phyloP scores from a whole-genome alignment of 2,329 filamentous ascomycete genomes.

The Fusarium nematophilum region DNA sequence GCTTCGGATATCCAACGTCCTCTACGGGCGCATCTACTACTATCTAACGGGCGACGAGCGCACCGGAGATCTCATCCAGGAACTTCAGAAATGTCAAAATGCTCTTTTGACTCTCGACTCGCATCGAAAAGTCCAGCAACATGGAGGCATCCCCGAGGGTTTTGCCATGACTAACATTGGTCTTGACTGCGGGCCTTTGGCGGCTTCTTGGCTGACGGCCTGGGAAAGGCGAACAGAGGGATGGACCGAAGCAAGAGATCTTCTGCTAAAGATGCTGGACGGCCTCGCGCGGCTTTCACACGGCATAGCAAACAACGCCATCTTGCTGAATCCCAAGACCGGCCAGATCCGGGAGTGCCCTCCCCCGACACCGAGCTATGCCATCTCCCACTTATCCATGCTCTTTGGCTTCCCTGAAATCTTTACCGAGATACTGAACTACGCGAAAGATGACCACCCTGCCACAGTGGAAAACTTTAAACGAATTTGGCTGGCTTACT shows the following conservation, averaged over 20 bases:
- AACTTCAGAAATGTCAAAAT: conserved; percentile 23
- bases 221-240: conserved; percentile 28
- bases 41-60: conserved; percentile 68
- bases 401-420: conserved; percentile 32
- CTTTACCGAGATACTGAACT: conserved; percentile 24
- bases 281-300: conserved; percentile 15
- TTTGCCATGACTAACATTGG: conserved; percentile 36
- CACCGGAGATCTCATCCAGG: conserved; percentile 55
- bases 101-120: conserved; percentile 26
- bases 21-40: conserved; percentile 62
- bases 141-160: conserved; percentile 21
- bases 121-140: conserved; percentile 31
- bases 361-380: conserved; percentile 23
- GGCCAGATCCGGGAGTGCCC: conserved; percentile 33
- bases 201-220: conserved; percentile 28
- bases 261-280: conserved; percentile 20
- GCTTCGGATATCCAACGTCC: conserved; percentile 58
- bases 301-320: conserved; percentile 30
- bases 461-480: conserved; percentile 8
- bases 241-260: conserved; percentile 17
- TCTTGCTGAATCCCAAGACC: conserved; percentile 28
- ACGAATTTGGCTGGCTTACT: conserved; percentile 26
- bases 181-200: conserved; percentile 31
- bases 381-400: conserved; percentile 33
- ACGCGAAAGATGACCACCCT: conserved; percentile 20